Conservation (phyloP, 1,139 yeast species). For the Blastobotrys indianensis region DNA sequence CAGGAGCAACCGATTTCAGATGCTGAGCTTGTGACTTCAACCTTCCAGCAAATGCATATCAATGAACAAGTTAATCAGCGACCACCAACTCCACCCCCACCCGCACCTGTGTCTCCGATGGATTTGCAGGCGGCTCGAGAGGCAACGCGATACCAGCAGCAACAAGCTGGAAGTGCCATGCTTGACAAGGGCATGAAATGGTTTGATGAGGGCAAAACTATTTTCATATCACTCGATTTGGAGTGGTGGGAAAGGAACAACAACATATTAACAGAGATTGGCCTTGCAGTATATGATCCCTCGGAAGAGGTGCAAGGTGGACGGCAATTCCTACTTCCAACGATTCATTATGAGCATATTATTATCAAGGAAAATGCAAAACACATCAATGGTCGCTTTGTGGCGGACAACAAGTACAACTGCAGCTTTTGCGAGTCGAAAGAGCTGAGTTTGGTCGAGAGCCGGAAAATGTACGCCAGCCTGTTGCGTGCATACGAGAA, state of each 20-base stretch:
- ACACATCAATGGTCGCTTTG: slow-evolving; percentile 51
- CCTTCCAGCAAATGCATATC: no score
- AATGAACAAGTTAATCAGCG: no score
- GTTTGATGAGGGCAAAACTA: slow-evolving; percentile 8
- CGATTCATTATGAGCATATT: slow-evolving; percentile 40
- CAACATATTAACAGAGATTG: slow-evolving; percentile 55
- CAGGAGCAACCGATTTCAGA: no score
- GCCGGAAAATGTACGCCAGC: slow-evolving; percentile 15
- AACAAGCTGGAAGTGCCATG: neutral
- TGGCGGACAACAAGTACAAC: slow-evolving; percentile 54
- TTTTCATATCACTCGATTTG: slow-evolving; percentile 46
- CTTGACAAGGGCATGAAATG: slow-evolving; percentile 8
- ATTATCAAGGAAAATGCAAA: slow-evolving; percentile 46
- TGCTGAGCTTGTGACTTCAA: no score
- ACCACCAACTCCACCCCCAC: no score
- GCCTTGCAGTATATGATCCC: slow-evolving; percentile 65
- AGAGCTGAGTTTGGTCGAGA: slow-evolving; percentile 15
- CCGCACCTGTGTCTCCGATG: no score
- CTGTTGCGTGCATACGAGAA: slow-evolving; percentile 12
- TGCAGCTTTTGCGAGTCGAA: slow-evolving; percentile 45
- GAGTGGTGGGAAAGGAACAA: slow-evolving; percentile 57
- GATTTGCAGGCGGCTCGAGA: no score
- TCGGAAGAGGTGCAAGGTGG: slow-evolving; percentile 8
- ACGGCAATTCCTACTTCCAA: slow-evolving; percentile 10
- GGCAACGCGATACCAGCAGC: no score